Conservation (phyloP, 495 filamentous ascomycete species). For the Annulohypoxylon stygium region DNA sequence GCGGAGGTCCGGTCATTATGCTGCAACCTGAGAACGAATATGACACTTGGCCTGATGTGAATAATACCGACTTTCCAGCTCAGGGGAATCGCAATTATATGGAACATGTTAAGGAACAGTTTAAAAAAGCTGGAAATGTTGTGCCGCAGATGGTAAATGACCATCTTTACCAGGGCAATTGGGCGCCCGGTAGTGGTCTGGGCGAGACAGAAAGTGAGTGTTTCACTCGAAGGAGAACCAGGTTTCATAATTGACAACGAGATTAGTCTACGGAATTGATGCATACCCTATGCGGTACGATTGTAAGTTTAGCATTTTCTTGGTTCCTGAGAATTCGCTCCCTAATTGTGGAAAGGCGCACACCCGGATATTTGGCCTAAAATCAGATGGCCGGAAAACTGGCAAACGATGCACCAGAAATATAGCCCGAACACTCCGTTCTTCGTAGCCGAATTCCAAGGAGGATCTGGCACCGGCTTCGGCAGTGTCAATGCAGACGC, state of each 20-base stretch:
- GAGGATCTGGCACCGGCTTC: conserved; percentile 60
- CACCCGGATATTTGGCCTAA: conserved; percentile 64
- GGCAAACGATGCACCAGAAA: conserved; percentile 62
- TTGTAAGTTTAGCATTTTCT: conserved; percentile 50
- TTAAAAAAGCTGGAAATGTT: conserved; percentile 74
- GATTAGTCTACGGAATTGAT: conserved; percentile 78
- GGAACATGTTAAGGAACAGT: conserved; percentile 75
- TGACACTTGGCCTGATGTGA: conserved; percentile 50
- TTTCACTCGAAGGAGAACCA: neutral
- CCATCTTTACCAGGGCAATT: conserved; percentile 68
- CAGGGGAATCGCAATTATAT: conserved; percentile 74
- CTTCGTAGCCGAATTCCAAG: conserved; percentile 79
- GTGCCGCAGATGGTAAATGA: conserved; percentile 85
- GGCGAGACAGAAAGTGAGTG: conserved; percentile 67
- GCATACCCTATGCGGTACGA: conserved; percentile 75
- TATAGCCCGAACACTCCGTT: conserved; percentile 75
- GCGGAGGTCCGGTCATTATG: conserved; percentile 80
- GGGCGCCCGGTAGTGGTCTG: conserved; percentile 71
- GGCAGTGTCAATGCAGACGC: conserved; percentile 27
- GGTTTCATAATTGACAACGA: neutral
- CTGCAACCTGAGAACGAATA: conserved; percentile 87
- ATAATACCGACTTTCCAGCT: conserved; percentile 31
- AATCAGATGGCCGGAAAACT: conserved; percentile 60
- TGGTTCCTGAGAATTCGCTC: neutral
- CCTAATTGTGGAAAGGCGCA: conserved; percentile 32